A percentile compares a stretch with the other conserved stretches of the same genome.
phyloP scores from a whole-genome alignment of 208 protist species.

The Leishmania guyanensis region DNA sequence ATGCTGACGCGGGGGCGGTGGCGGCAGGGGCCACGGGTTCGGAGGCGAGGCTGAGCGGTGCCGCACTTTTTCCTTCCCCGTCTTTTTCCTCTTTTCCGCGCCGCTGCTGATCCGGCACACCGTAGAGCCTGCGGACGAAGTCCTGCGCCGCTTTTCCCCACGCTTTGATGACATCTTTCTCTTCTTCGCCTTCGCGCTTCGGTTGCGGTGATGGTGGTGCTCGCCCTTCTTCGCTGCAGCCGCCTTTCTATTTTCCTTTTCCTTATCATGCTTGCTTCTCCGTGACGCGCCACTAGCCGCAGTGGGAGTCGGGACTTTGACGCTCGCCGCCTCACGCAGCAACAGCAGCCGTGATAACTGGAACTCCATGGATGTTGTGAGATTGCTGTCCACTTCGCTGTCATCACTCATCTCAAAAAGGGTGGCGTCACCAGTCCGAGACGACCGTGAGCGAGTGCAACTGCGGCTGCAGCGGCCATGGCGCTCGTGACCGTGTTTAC shows the following conservation, averaged over 20 bases:
- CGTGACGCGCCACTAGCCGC: background rate
- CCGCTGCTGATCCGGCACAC: background rate
- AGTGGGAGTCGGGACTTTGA: background rate
- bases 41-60: constrained; percentile 1
- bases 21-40: constrained; percentile 6
- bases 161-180: background rate
- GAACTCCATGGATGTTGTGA: constrained; percentile 32
- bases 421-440: background rate
- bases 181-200: background rate
- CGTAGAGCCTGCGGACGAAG: background rate
- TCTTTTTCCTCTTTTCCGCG: constrained; percentile 10
- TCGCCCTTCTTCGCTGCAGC: background rate
- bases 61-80: constrained; percentile 12
- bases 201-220: constrained; percentile 4
- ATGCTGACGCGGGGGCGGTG: background rate
- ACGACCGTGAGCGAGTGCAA: background rate
- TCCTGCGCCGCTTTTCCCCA: background rate
- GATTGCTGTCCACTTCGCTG: constrained; percentile 30
- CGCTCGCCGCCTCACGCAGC: constrained; percentile 12
- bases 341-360: constrained; percentile 26
- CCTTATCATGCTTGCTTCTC: background rate
- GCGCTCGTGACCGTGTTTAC: constrained; percentile 1
- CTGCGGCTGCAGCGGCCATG: background rate
- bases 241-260: background rate
- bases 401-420: background rate